These are phyloP conservation scores for Trichoderma asperelloides DNA, from an alignment of 495 filamentous ascomycete genomes.

Conservation along the genomic window DNA sequence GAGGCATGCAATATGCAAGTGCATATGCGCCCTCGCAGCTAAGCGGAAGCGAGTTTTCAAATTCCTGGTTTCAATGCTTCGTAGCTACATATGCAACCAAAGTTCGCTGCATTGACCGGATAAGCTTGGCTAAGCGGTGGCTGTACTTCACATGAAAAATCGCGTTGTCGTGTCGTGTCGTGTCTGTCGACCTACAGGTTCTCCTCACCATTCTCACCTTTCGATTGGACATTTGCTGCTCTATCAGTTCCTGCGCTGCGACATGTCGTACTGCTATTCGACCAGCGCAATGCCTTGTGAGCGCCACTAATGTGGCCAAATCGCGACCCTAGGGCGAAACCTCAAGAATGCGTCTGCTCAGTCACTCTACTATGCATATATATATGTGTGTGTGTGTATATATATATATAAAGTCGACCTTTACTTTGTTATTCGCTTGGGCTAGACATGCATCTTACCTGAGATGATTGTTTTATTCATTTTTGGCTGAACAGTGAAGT, in stretches of 20 bases:
- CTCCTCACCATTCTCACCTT: neutral
- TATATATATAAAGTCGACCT: neutral
- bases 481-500: neutral
- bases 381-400: too few relatives aligned
- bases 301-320: neutral
- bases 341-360: neutral
- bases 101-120: neutral
- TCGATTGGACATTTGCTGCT: neutral
- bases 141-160: neutral
- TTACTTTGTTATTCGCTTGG: neutral
- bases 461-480: neutral
- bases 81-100: neutral
- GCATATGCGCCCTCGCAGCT: neutral
- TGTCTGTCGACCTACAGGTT: neutral
- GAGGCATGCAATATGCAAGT: neutral
- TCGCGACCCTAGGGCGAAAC: neutral
- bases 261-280: conserved; percentile 7
- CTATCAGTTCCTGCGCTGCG: conserved; percentile 5
- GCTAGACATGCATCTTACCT: neutral
- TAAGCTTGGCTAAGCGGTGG: neutral
- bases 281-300: conserved; percentile 6
- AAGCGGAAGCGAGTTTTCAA: neutral
- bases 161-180: neutral
- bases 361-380: neutral
- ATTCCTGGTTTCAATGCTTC: neutral